Conservation (phyloP, 1,284 basidiomycete species). For the Boletus semigastroideus region DNA sequence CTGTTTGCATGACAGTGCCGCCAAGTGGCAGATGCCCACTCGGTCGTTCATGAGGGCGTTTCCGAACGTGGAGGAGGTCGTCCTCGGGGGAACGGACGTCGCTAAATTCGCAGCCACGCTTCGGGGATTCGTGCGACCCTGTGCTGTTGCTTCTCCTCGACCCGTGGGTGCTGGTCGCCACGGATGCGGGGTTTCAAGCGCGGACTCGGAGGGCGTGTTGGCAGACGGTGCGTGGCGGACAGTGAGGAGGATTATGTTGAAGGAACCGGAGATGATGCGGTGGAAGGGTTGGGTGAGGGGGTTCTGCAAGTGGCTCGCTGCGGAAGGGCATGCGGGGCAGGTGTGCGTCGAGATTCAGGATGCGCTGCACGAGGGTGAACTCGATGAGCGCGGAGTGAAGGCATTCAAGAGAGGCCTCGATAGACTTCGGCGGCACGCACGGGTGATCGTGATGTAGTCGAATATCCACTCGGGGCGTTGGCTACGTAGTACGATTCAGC, state of each 20-base stretch:
- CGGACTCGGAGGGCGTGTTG: neutral
- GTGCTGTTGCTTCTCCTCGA: neutral
- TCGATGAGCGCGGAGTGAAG: neutral
- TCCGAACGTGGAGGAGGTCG: slow-evolving; percentile 16
- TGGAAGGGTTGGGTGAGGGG: slow-evolving; percentile 22
- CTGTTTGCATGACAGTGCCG: slow-evolving; percentile 18
- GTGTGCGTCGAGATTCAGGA: slow-evolving; percentile 15
- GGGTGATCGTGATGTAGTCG: slow-evolving; percentile 9
- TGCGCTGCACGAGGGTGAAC: neutral
- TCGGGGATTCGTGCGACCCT: slow-evolving; percentile 8
- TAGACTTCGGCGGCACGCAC: slow-evolving; percentile 15
- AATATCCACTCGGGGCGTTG: neutral
- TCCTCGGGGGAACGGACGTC: slow-evolving; percentile 18
- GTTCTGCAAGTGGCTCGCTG: slow-evolving; percentile 21
- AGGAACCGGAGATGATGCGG: slow-evolving; percentile 12
- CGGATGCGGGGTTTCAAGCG: too few species aligned
- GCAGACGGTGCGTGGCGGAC: slow-evolving; percentile 14
- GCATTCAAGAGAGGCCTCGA: slow-evolving; percentile 10
- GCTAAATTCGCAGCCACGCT: slow-evolving; percentile 15
- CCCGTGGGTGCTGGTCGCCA: too few species aligned
- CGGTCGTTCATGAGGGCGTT: slow-evolving; percentile 21
- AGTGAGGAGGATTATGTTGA: slow-evolving; percentile 15
- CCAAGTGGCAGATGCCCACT: slow-evolving; percentile 16
- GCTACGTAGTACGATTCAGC: too few species aligned
- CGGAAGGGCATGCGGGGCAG: slow-evolving; percentile 8